Evolutionary conservation across 345 rosid genomes (phyloP).

Genomic region (Hypericum androsaemum): DNA sequence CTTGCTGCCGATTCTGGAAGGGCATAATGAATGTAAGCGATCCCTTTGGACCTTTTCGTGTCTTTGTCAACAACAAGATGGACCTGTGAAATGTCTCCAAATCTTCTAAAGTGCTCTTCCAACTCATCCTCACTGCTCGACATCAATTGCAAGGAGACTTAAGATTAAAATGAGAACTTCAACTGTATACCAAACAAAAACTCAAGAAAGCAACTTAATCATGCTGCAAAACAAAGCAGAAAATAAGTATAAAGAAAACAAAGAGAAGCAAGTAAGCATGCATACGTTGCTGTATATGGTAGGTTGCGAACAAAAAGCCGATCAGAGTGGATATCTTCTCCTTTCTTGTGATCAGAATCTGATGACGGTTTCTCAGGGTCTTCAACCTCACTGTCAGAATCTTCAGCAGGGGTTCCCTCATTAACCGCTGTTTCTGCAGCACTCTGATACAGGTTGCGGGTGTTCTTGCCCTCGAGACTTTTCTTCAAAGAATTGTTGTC

Average conservation of each 20-base stretch:
- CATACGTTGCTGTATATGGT: constrained; percentile 64
- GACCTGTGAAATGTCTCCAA: constrained; percentile 59
- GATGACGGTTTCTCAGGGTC: constrained; percentile 24
- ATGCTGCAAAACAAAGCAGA: not conserved
- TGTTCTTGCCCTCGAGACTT: constrained; percentile 9
- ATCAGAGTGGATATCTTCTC: constrained; percentile 35
- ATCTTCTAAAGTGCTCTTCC: constrained; percentile 53
- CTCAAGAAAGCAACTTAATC: not conserved
- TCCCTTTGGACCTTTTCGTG: constrained; percentile 83
- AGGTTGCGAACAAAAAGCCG: constrained; percentile 87
- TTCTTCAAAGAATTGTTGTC: not conserved
- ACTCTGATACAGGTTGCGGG: constrained; percentile 4
- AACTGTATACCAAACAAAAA: not conserved
- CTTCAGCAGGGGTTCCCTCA: constrained; percentile 25
- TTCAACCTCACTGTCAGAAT: constrained; percentile 29
- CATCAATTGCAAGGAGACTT: constrained; percentile 10
- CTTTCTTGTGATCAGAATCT: constrained; percentile 24
- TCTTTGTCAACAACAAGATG: constrained; percentile 83
- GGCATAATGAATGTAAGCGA: constrained; percentile 61
- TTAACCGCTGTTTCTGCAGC: constrained; percentile 18
- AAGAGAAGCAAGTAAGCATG: constrained; percentile 4
- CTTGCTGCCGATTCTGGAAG: constrained; percentile 66
- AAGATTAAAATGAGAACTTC: not conserved
- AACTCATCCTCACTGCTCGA: constrained; percentile 76
- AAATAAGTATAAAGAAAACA: not conserved